Evolutionary conservation across 306 rosid genomes (phyloP).

Genomic region (Lotus japonicus): DNA sequence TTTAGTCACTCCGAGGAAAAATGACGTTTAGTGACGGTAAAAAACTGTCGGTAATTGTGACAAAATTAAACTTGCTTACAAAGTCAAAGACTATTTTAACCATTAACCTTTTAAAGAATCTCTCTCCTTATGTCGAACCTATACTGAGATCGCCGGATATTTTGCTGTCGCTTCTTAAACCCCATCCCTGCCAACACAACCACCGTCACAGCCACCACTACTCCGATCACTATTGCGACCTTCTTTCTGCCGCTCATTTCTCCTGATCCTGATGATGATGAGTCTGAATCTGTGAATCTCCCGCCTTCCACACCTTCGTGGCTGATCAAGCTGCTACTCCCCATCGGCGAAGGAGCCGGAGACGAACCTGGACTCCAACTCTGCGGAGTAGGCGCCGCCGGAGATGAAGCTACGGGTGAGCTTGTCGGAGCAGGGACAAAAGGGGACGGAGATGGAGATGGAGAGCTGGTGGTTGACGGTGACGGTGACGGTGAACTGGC

Average conservation of each 20-base stretch:
- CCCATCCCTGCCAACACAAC: conserved; percentile 49
- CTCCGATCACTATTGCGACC: conserved; percentile 65
- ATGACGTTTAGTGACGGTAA: no score
- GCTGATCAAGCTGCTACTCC: neutral
- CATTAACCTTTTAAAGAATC: conserved; percentile 23
- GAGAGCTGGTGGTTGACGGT: no score
- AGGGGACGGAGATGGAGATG: neutral
- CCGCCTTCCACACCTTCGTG: conserved; percentile 2
- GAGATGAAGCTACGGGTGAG: conserved; percentile 5
- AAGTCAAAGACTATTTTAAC: no score
- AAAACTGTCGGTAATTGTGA: no score
- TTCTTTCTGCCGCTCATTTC: conserved; percentile 66
- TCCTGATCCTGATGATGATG: conserved; percentile 30
- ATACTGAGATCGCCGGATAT: conserved; percentile 56
- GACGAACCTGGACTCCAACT: conserved; percentile 15
- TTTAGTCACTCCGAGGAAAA: no score
- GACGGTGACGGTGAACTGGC: conserved; percentile 3
- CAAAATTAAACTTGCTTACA: no score
- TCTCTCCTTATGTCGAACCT: conserved; percentile 47
- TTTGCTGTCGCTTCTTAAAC: conserved; percentile 70
- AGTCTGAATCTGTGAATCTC: no score
- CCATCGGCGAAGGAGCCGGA: conserved; percentile 33
- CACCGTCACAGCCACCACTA: conserved; percentile 35
- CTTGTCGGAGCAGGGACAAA: conserved; percentile 13
- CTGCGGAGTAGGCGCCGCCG: conserved; percentile 30